Percentiles rank a stretch among this genome's conserved stretches.
Conservation (phyloP, 192 early-diverging fungal species). For the Coemansia umbellata region DNA sequence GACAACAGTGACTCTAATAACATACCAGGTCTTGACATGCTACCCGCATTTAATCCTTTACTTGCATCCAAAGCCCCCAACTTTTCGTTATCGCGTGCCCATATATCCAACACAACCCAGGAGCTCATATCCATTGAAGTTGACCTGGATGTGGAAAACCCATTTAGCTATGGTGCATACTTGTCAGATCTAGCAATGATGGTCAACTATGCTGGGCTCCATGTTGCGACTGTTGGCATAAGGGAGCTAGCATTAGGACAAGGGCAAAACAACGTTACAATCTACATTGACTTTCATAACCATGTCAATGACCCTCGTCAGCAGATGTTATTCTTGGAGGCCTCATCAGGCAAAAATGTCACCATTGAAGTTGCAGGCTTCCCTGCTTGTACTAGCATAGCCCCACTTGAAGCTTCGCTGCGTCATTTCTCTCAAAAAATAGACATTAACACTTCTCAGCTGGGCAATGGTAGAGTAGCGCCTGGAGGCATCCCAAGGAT, state of each 20-base stretch:
- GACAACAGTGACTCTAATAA: too few species aligned
- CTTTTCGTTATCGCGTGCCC: slow-evolving; percentile 15
- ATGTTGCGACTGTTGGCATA: slow-evolving; percentile 28
- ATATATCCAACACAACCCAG: slow-evolving; percentile 28
- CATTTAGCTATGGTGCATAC: slow-evolving; percentile 36
- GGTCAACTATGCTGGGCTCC: slow-evolving; percentile 24
- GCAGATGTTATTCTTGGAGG: slow-evolving; percentile 32
- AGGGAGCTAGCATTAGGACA: slow-evolving; percentile 14
- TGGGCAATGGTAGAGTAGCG: not conserved
- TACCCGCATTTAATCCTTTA: too few species aligned
- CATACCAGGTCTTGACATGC: not conserved
- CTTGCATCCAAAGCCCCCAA: not conserved
- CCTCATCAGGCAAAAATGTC: slow-evolving; percentile 19
- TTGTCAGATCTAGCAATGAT: slow-evolving; percentile 29
- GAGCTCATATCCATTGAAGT: slow-evolving; percentile 16
- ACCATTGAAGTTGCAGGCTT: slow-evolving; percentile 30
- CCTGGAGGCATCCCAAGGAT: not conserved
- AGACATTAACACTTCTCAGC: slow-evolving; percentile 19
- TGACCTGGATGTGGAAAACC: slow-evolving; percentile 23
- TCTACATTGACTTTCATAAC: slow-evolving; percentile 32
- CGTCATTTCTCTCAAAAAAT: slow-evolving; percentile 23
- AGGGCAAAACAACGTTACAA: slow-evolving; percentile 16
- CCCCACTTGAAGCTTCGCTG: slow-evolving; percentile 33
- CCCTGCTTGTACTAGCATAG: slow-evolving; percentile 34
- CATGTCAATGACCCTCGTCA: slow-evolving; percentile 34